phyloP scores from a whole-genome alignment of 345 rosid species.

The Brassica nigra region DNA sequence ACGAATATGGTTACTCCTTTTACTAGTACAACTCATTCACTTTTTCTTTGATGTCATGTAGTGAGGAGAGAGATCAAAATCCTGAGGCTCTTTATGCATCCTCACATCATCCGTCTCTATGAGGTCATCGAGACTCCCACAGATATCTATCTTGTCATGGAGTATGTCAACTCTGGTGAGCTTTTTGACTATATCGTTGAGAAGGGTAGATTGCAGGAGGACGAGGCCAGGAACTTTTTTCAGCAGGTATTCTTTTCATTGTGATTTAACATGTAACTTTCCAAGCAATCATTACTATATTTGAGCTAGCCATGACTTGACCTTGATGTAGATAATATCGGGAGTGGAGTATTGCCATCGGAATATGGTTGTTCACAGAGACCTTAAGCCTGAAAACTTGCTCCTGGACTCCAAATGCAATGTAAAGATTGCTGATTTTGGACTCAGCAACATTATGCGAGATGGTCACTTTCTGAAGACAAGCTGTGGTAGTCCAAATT shows the following conservation, averaged over 20 bases:
- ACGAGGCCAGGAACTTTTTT: constrained; percentile 89
- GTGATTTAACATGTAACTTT: not conserved
- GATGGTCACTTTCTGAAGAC: constrained; percentile 95
- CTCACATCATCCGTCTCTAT: constrained; percentile 86
- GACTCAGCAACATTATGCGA: constrained; percentile 89
- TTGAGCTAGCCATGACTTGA: constrained; percentile 5
- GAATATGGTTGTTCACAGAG: constrained; percentile 93
- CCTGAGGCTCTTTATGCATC: constrained; percentile 90
- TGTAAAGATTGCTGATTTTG: constrained; percentile 98
- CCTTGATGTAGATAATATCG: constrained; percentile 73
- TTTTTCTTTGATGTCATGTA: constrained; percentile 39
- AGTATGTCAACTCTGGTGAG: constrained; percentile 93
- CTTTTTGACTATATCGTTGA: constrained; percentile 92
- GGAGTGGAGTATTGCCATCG: constrained; percentile 94
- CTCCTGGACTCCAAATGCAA: constrained; percentile 89
- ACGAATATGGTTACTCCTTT: too few relatives aligned
- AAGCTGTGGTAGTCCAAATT: constrained; percentile 97
- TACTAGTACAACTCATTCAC: not conserved
- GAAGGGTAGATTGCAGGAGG: constrained; percentile 90
- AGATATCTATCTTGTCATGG: constrained; percentile 86
- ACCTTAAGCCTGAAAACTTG: constrained; percentile 96
- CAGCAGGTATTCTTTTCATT: constrained; percentile 66
- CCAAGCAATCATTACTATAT: not conserved
- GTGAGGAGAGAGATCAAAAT: constrained; percentile 94
- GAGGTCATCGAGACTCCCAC: constrained; percentile 89